Evolutionary conservation across 1,284 basidiomycete genomes (phyloP).

Genomic region (Acaromyces ingoldii): DNA sequence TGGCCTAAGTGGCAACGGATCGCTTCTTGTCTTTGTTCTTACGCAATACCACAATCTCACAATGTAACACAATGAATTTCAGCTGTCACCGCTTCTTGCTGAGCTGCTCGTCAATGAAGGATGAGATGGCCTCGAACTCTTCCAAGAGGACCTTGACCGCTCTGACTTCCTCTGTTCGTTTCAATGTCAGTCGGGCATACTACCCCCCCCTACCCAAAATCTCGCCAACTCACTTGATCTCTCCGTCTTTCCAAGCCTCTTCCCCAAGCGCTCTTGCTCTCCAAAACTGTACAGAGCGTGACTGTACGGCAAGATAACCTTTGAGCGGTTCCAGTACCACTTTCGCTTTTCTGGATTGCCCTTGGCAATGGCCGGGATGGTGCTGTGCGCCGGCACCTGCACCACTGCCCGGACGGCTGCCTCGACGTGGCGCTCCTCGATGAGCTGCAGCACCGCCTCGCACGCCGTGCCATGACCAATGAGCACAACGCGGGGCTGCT

Average conservation of each 20-base stretch:
- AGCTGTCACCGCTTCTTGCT: too few species aligned
- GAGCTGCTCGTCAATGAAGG: too few species aligned
- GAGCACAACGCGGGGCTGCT: slow-evolving; percentile 65
- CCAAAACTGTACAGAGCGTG: slow-evolving; percentile 11
- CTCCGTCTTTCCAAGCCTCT: neutral
- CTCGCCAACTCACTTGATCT: too few species aligned
- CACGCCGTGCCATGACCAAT: slow-evolving; percentile 83
- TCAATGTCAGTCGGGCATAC: too few species aligned
- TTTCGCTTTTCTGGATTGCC: neutral
- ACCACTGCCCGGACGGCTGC: neutral
- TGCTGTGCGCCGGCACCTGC: neutral
- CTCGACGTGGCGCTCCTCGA: slow-evolving; percentile 61
- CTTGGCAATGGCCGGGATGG: neutral
- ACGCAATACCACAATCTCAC: too few species aligned
- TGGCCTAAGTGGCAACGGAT: too few species aligned
- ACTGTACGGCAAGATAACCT: slow-evolving; percentile 18
- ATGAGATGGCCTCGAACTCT: too few species aligned
- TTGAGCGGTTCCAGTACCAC: slow-evolving; percentile 7
- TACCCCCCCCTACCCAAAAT: too few species aligned
- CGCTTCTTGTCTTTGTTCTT: too few species aligned
- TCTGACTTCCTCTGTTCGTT: too few species aligned
- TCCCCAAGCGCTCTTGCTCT: slow-evolving; percentile 6
- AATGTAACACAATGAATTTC: too few species aligned
- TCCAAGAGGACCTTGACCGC: too few species aligned
- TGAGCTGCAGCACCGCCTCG: slow-evolving; percentile 66